Base-by-base conservation (phyloP, 208 protist genomes). In the Wallacemonas rigidus region DNA sequence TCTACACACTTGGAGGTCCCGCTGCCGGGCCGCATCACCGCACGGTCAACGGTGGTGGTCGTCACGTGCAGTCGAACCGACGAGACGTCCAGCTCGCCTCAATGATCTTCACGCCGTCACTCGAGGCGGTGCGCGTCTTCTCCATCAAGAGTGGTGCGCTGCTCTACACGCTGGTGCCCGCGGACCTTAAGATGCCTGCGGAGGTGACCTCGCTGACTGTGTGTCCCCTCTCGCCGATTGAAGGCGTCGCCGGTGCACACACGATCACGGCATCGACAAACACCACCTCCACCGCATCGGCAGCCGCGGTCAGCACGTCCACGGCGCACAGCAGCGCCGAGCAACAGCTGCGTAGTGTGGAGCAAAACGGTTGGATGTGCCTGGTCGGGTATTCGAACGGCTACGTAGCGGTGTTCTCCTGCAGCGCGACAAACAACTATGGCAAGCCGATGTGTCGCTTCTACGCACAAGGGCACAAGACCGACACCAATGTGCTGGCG, bases 361-460 rank as follows among this genome's bases (percentile, higher is more conserved):
- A 79, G 15, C 43, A 73, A 53, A 76, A 75, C 48, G 88, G 91
- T 11, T 97, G 90, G 89, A 65, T 90, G 70, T 63, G 95, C 3
- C 79, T 93, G 3, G 91, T 92, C 35, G 93, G 93, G 6, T 97
- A 97, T 76, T 79, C 71, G 64, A 95, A 95, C 77, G 93, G 93
- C 53, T 86, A 85, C 70, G 86, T 94, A 0, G 89, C 91, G 2
- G 76, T 90, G 38, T 97, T 95, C 70, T 69, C 81, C 1, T 94
- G 88, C 70, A 80, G 80, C 44, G 71, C 74, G 26, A 81, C 80
- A 7, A 87, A 87, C 63, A 93, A 95, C 85, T 95, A 94, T 73
- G 89, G 86, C n/a, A 77, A 87, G 58, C 88, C 87, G 11, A 68
- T 95, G n/a, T 94, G 87, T 77, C 75, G 83, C 55, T 88, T 94